Evolutionary conservation across 306 rosid genomes (phyloP).

Genomic region (Cucumis melo): DNA sequence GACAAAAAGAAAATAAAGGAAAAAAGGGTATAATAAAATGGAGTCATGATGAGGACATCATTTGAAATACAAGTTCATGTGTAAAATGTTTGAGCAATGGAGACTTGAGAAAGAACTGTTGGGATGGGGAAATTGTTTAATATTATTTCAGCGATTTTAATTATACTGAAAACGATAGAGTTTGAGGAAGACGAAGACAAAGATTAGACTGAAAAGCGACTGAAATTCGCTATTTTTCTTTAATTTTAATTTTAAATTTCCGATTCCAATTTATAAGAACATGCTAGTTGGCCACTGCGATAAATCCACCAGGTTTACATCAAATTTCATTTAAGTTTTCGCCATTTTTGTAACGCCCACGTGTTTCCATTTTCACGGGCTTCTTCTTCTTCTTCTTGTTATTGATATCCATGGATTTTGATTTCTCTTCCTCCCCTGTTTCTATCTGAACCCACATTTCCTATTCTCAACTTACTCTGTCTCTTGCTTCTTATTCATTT

Average conservation of each 20-base stretch:
- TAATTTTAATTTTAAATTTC: background rate
- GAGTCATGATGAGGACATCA: slow-evolving; percentile 18
- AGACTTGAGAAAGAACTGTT: background rate
- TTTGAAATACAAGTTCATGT: background rate
- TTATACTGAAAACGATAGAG: background rate
- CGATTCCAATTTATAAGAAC: background rate
- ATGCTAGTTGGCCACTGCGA: background rate
- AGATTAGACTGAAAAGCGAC: background rate
- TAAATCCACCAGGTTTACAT: background rate
- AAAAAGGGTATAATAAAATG: background rate
- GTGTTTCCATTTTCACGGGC: background rate
- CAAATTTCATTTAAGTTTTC: background rate
- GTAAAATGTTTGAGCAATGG: background rate
- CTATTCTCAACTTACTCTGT: background rate
- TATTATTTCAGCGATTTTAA: background rate
- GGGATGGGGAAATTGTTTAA: background rate
- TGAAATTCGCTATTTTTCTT: background rate
- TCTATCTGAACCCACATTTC: background rate
- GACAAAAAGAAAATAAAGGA: too few relatives aligned
- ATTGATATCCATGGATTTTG: background rate
- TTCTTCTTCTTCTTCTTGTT: slow-evolving; percentile 36
- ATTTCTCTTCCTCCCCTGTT: background rate
- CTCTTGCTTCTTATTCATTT: background rate
- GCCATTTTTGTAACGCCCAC: background rate
- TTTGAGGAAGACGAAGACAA: background rate